These are phyloP conservation scores for Dictyostelium discoideum DNA, from an alignment of 78 protist species.

Conservation along the genomic window DNA sequence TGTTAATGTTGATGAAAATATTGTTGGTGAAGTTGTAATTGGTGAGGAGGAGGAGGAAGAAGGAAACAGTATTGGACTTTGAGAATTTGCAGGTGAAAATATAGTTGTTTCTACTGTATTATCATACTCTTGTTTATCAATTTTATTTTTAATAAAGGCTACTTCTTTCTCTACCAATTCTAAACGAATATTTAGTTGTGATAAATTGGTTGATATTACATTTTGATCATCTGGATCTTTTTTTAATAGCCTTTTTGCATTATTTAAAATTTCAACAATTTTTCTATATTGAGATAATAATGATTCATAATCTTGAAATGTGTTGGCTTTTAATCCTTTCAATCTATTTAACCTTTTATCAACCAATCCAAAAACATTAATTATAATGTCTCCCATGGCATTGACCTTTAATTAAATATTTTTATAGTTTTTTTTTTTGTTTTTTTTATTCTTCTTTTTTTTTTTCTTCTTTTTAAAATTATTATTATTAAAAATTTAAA, in stretches of 20 bases:
- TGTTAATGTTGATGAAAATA: not conserved
- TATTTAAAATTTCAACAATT: constrained; percentile 44
- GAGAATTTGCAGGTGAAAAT: not conserved
- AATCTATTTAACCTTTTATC: constrained; percentile 72
- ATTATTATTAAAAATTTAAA: no score
- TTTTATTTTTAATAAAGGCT: not conserved
- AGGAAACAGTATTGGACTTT: not conserved
- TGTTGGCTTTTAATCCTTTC: constrained; percentile 17
- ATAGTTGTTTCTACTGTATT: not conserved
- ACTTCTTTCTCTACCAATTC: constrained; percentile 8
- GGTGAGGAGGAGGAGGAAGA: not conserved
- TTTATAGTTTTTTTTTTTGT: not conserved
- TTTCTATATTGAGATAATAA: constrained; percentile 33
- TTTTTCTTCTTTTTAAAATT: not conserved
- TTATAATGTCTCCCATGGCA: constrained; percentile 34
- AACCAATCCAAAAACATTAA: constrained; percentile 56
- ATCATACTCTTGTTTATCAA: not conserved
- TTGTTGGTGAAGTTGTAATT: not conserved
- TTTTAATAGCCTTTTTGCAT: constrained; percentile 49
- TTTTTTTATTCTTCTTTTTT: not conserved
- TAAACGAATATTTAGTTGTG: constrained; percentile 33
- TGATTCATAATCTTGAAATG: not conserved
- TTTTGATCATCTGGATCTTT: constrained; percentile 8
- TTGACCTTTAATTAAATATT: not conserved
- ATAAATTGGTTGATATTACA: not conserved